Evolutionary conservation across 441 rosid species (phyloP).

Genomic region (Euphorbia celastroides): DNA sequence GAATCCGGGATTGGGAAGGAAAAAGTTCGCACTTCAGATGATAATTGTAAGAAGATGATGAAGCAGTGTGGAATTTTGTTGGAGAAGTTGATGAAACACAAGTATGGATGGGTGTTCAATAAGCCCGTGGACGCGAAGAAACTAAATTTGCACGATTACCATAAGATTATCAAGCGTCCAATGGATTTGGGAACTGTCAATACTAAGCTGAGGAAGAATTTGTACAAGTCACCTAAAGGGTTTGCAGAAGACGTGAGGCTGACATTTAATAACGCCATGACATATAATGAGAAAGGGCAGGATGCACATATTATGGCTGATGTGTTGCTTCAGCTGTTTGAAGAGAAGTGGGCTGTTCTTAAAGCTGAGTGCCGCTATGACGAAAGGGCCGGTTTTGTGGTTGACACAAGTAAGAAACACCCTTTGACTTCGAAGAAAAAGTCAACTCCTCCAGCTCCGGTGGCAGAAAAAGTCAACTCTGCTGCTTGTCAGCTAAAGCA

Average conservation of each 20-base stretch:
- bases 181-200: slow-evolving; percentile 96
- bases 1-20: slow-evolving; percentile 32
- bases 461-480: slow-evolving; percentile 53
- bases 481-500: too few species aligned
- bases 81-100: slow-evolving; percentile 89
- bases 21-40: slow-evolving; percentile 27
- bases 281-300: slow-evolving; percentile 79
- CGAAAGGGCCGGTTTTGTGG: slow-evolving; percentile 24
- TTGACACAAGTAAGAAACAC: slow-evolving; percentile 24
- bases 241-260: slow-evolving; percentile 90
- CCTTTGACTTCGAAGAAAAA: slow-evolving; percentile 35
- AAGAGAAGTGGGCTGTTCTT: slow-evolving; percentile 60
- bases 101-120: slow-evolving; percentile 96
- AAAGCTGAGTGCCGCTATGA: slow-evolving; percentile 36
- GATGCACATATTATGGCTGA: slow-evolving; percentile 82
- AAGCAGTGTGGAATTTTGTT: slow-evolving; percentile 75
- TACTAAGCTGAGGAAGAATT: slow-evolving; percentile 47
- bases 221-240: slow-evolving; percentile 61
- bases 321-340: slow-evolving; percentile 47
- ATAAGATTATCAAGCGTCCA: slow-evolving; percentile 66
- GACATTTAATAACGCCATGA: slow-evolving; percentile 79
- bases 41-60: slow-evolving; percentile 33
- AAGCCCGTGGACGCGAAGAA: slow-evolving; percentile 75
- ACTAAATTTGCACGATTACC: slow-evolving; percentile 71
- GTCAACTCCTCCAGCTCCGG: slow-evolving; percentile 26